Conservation (phyloP, 495 filamentous ascomycete species). For the Talaromyces proteolyticus region DNA sequence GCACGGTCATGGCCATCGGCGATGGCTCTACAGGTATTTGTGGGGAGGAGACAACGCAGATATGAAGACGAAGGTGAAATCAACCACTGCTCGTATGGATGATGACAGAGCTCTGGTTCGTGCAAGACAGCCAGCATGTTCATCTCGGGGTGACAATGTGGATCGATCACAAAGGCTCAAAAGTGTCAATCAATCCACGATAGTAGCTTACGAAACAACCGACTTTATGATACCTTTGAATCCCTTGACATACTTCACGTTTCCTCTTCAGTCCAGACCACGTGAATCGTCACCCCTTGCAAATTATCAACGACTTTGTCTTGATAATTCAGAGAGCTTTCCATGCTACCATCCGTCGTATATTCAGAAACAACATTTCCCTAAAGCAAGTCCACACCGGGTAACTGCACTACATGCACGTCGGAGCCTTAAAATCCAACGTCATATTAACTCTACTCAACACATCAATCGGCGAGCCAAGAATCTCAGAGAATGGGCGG, state of each 20-base stretch:
- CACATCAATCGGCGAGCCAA: background rate
- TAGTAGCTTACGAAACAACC: background rate
- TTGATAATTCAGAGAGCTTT: too few relatives aligned
- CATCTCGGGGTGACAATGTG: too few relatives aligned
- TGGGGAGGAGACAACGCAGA: background rate
- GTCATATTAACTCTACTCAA: background rate
- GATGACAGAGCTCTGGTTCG: too few relatives aligned
- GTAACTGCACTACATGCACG: background rate
- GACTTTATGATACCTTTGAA: background rate
- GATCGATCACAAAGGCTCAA: too few relatives aligned
- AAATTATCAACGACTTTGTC: too few relatives aligned
- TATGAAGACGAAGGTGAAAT: too few relatives aligned
- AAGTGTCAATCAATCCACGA: background rate
- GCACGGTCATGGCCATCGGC: background rate
- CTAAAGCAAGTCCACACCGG: background rate
- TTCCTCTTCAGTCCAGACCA: background rate
- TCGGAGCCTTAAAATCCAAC: background rate
- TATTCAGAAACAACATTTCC: too few relatives aligned
- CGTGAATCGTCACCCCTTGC: background rate
- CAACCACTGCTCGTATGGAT: too few relatives aligned
- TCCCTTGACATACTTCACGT: background rate
- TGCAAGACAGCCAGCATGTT: too few relatives aligned
- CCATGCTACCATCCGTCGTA: too few relatives aligned
- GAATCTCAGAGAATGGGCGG: conserved; percentile 22
- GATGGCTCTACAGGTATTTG: too few relatives aligned